These are phyloP conservation scores for Talaromyces verruculosus DNA, from an alignment of 2,329 filamentous ascomycete genomes.

Conservation along the genomic window DNA sequence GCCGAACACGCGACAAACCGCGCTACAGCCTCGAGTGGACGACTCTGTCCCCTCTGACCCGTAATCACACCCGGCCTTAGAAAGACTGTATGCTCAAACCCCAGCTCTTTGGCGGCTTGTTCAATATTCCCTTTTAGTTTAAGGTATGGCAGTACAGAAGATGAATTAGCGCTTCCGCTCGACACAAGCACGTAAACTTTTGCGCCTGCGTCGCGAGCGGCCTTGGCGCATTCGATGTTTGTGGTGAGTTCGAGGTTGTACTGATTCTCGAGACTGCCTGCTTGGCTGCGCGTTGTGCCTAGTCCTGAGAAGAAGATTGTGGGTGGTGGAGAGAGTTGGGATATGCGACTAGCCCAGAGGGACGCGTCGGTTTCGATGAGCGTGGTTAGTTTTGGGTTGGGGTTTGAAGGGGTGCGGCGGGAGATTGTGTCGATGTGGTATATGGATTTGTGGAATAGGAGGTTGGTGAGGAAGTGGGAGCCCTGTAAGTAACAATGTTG, in stretches of 20 bases:
- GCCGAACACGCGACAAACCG: conserved; percentile 57
- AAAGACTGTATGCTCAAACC: conserved; percentile 76
- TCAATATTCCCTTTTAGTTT: conserved; percentile 89
- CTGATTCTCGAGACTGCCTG: conserved; percentile 75
- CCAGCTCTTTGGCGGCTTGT: conserved; percentile 68
- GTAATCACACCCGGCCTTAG: conserved; percentile 72
- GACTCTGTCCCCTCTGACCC: conserved; percentile 64
- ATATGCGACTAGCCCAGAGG: conserved; percentile 65
- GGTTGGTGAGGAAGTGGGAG: conserved; percentile 66
- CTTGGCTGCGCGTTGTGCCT: conserved; percentile 73
- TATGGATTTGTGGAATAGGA: conserved; percentile 41
- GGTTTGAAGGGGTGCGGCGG: conserved; percentile 49
- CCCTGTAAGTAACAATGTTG: conserved; percentile 52
- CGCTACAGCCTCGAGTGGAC: conserved; percentile 59
- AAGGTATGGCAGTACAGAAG: conserved; percentile 55
- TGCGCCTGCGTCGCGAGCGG: conserved; percentile 70
- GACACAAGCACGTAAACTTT: conserved; percentile 78
- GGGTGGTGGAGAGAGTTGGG: conserved; percentile 56
- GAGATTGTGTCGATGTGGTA: conserved; percentile 48
- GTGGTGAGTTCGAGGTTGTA: conserved; percentile 86
- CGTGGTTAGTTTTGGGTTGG: conserved; percentile 63
- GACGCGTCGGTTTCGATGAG: conserved; percentile 66
- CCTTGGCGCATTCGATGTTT: conserved; percentile 73
- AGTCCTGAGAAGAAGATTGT: conserved; percentile 72
- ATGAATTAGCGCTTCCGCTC: conserved; percentile 53